Evolutionary conservation across 805 yeast species (phyloP).

Genomic region (Saturnispora silvae): DNA sequence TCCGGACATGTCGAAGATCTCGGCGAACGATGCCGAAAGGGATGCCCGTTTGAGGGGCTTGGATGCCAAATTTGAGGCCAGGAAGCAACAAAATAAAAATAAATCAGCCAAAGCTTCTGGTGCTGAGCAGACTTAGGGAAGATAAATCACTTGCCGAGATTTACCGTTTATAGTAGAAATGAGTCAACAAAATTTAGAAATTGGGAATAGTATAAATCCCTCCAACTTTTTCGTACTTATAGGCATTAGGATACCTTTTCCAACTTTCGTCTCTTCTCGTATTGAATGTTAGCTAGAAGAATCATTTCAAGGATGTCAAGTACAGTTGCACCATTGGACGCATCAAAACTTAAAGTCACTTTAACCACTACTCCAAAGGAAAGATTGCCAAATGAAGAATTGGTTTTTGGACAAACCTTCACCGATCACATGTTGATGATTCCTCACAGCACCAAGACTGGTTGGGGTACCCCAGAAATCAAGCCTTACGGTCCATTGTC

Average conservation of each 20-base stretch:
- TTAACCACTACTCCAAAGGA: slow-evolving; percentile 39
- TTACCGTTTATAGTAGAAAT: slow-evolving; percentile 2
- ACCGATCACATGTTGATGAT: slow-evolving; percentile 84
- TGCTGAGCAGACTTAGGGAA: neutral
- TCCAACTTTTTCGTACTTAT: neutral
- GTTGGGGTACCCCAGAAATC: slow-evolving; percentile 88
- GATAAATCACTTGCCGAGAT: neutral
- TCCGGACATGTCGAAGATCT: slow-evolving; percentile 9
- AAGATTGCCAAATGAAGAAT: slow-evolving; percentile 48
- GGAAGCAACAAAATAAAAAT: neutral
- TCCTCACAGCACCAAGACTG: slow-evolving; percentile 66
- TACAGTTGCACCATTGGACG: slow-evolving; percentile 32
- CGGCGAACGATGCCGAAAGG: slow-evolving; percentile 11
- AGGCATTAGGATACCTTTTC: neutral
- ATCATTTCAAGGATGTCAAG: slow-evolving; percentile 6
- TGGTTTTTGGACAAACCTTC: slow-evolving; percentile 65
- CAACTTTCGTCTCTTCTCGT: neutral
- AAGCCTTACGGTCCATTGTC: slow-evolving; percentile 69
- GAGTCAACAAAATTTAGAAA: slow-evolving; percentile 1
- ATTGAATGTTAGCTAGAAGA: slow-evolving; percentile 2
- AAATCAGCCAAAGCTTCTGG: neutral
- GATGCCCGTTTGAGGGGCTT: slow-evolving; percentile 16
- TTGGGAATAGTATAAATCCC: neutral
- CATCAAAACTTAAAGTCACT: slow-evolving; percentile 42
- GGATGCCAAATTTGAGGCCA: slow-evolving; percentile 17